Conservation (phyloP, 495 filamentous ascomycete genomes). For the Talaromyces proteolyticus region DNA sequence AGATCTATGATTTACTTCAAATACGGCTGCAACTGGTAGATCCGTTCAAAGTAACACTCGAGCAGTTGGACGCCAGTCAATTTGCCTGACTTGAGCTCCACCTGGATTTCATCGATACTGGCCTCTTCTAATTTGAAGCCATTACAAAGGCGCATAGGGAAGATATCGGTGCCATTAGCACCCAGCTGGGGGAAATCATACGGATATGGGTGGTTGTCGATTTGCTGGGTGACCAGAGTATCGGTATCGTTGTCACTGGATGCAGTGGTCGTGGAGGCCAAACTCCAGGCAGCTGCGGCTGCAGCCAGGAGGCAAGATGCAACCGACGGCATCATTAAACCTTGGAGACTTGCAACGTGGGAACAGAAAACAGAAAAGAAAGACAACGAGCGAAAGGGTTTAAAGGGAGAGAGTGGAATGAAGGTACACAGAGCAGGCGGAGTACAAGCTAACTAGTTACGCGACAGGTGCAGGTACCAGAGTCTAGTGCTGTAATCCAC, state of each 20-base stretch:
- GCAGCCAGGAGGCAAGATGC: background rate
- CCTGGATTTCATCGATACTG: slow-evolving; percentile 49
- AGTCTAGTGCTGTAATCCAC: no score
- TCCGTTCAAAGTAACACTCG: slow-evolving; percentile 47
- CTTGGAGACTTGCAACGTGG: background rate
- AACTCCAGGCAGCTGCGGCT: background rate
- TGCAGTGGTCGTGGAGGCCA: background rate
- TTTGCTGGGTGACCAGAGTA: slow-evolving; percentile 23
- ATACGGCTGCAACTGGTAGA: slow-evolving; percentile 48
- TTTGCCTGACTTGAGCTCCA: slow-evolving; percentile 25
- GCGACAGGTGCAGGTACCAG: background rate
- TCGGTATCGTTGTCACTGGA: slow-evolving; percentile 9
- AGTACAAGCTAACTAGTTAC: background rate
- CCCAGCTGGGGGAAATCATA: slow-evolving; percentile 37
- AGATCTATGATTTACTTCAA: slow-evolving; percentile 42
- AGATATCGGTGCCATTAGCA: slow-evolving; percentile 25
- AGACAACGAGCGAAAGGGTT: background rate
- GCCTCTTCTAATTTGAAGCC: slow-evolving; percentile 60
- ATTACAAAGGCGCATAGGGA: slow-evolving; percentile 57
- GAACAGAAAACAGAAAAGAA: background rate
- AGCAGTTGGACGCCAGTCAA: slow-evolving; percentile 45
- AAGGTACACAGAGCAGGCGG: background rate
- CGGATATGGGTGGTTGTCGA: slow-evolving; percentile 25
- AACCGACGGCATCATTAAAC: background rate
- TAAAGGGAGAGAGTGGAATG: background rate